Evolutionary conservation across 177 flowering plant species (phyloP).

Genomic region (Telopea speciosissima): DNA sequence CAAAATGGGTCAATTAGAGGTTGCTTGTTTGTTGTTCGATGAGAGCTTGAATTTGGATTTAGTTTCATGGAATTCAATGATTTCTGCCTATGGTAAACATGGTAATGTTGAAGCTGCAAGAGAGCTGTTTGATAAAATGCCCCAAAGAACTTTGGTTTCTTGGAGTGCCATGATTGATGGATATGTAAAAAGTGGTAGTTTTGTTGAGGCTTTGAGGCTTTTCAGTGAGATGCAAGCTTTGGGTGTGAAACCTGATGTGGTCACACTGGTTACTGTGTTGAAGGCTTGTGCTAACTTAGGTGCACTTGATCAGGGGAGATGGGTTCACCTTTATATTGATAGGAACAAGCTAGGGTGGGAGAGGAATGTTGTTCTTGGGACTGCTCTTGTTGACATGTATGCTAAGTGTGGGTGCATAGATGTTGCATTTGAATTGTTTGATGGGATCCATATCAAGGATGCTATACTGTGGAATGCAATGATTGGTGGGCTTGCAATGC

Average conservation of each 20-base stretch:
- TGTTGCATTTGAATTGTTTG: constrained; percentile 18
- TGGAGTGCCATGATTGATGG: constrained; percentile 34
- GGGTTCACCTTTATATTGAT: constrained; percentile 18
- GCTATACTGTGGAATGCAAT: constrained; percentile 26
- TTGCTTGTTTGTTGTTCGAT: constrained; percentile 10
- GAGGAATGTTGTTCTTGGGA: constrained; percentile 18
- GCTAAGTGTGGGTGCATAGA: constrained; percentile 28
- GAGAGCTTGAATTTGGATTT: constrained; percentile 11
- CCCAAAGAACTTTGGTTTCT: constrained; percentile 23
- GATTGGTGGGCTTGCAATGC: constrained; percentile 29
- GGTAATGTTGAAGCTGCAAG: constrained; percentile 22
- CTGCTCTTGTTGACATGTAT: constrained; percentile 30
- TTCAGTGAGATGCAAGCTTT: constrained; percentile 19
- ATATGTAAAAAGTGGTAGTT: constrained; percentile 20
- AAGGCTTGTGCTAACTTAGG: constrained; percentile 30
- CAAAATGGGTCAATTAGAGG: constrained; percentile 10
- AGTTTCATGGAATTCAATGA: constrained; percentile 27
- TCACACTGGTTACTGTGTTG: constrained; percentile 17
- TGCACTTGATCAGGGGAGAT: constrained; percentile 29
- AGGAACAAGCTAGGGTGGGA: constrained; percentile 3
- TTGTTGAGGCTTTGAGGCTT: constrained; percentile 17
- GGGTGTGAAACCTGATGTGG: constrained; percentile 21
- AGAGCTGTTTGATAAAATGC: constrained; percentile 25
- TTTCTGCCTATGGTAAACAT: constrained; percentile 17
- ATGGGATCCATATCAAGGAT: constrained; percentile 17